Conservation (phyloP, 2,329 filamentous ascomycete species). For the Aspergillus ustus region DNA sequence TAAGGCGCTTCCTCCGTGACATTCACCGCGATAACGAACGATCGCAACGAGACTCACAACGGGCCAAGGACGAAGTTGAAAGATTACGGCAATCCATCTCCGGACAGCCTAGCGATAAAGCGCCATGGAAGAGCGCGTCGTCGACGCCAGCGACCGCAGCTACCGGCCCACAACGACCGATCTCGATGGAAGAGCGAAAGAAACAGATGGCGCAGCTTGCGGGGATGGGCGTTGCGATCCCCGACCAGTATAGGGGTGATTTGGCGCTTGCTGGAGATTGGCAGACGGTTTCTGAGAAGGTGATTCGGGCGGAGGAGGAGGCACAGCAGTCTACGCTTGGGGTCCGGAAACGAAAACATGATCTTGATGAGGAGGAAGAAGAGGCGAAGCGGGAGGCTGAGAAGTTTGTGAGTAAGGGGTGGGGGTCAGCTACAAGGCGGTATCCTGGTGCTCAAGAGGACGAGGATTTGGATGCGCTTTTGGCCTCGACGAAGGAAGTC, state of each 20-base stretch:
- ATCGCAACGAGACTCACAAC: slow-evolving; percentile 78
- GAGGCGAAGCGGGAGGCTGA: slow-evolving; percentile 39
- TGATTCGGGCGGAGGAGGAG: slow-evolving; percentile 39
- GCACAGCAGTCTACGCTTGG: slow-evolving; percentile 50
- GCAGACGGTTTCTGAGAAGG: slow-evolving; percentile 66
- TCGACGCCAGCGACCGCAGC: slow-evolving; percentile 35
- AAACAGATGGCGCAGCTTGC: slow-evolving; percentile 85
- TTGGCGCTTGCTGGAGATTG: slow-evolving; percentile 91
- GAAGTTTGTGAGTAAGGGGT: slow-evolving; percentile 44
- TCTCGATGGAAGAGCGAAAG: slow-evolving; percentile 71
- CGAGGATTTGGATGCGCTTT: slow-evolving; percentile 48
- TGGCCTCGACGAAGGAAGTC: slow-evolving; percentile 45
- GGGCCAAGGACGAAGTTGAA: slow-evolving; percentile 82
- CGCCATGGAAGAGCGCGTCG: slow-evolving; percentile 35
- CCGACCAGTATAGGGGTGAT: slow-evolving; percentile 75
- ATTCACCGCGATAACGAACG: slow-evolving; percentile 84
- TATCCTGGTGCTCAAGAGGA: slow-evolving; percentile 47
- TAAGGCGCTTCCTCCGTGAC: slow-evolving; percentile 88
- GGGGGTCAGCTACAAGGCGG: slow-evolving; percentile 47
- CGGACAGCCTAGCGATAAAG: slow-evolving; percentile 31
- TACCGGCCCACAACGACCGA: slow-evolving; percentile 40
- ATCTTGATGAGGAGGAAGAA: slow-evolving; percentile 49
- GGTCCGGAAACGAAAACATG: slow-evolving; percentile 51
- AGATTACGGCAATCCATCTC: slow-evolving; percentile 78
- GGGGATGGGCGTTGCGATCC: slow-evolving; percentile 83